phyloP scores from a whole-genome alignment of 805 yeast genomes.

The Sugiyamaella americana region DNA sequence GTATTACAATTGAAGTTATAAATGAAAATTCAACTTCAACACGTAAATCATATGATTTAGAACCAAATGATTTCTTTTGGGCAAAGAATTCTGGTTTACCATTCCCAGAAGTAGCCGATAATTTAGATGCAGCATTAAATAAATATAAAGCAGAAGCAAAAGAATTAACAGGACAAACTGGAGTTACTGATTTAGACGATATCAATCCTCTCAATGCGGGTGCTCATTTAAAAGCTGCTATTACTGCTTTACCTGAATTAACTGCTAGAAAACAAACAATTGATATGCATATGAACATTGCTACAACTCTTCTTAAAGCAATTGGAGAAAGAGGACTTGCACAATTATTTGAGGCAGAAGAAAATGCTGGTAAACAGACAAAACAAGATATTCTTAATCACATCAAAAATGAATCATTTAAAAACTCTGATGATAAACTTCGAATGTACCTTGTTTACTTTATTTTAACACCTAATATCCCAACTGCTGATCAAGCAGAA shows the following conservation, averaged over 20 bases:
- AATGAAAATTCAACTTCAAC: constrained; percentile 30
- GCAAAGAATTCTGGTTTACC: constrained; percentile 73
- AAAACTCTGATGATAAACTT: constrained; percentile 62
- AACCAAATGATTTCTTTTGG: constrained; percentile 95
- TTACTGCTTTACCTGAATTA: constrained; percentile 85
- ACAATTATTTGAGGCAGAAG: constrained; percentile 90
- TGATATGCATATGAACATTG: constrained; percentile 95
- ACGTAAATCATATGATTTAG: constrained; percentile 73
- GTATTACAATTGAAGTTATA: constrained; percentile 39
- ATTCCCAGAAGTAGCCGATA: constrained; percentile 98
- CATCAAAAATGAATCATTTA: constrained; percentile 51
- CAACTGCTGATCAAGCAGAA: constrained; percentile 48
- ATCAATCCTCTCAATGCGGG: constrained; percentile 44
- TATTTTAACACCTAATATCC: constrained; percentile 35
- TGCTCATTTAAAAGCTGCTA: constrained; percentile 53
- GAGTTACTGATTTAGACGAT: constrained; percentile 65
- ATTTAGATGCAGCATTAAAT: constrained; percentile 78
- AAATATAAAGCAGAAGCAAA: constrained; percentile 82
- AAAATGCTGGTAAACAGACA: constrained; percentile 48
- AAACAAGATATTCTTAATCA: constrained; percentile 50
- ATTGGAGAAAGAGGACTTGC: constrained; percentile 84
- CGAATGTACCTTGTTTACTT: constrained; percentile 82
- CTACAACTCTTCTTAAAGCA: constrained; percentile 75
- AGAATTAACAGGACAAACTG: constrained; percentile 73
- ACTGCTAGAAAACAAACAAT: constrained; percentile 81